A percentile compares a stretch with the other conserved stretches of the same genome.
phyloP scores from a whole-genome alignment of 345 rosid genomes.

The Conringia planisiliqua region DNA sequence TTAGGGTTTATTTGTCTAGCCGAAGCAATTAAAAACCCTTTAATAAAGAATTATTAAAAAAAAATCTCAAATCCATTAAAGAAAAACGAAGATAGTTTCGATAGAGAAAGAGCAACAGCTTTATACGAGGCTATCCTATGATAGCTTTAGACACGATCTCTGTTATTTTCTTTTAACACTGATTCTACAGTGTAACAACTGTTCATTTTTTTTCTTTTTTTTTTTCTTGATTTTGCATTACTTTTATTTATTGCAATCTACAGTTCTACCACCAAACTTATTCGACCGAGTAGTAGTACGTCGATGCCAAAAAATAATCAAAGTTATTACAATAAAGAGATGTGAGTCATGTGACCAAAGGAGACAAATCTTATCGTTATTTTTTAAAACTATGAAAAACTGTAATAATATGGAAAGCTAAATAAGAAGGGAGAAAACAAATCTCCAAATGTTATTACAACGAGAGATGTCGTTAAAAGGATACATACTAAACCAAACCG shows the following conservation, averaged over 20 bases:
- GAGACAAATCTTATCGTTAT: not conserved
- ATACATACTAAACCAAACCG: not conserved
- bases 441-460: not conserved
- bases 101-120: slow-evolving; percentile 26
- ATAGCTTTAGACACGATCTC: slow-evolving; percentile 16
- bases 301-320: not conserved
- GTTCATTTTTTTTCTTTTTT: not conserved
- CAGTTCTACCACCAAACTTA: slow-evolving; percentile 11
- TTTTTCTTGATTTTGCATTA: not conserved
- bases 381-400: not conserved
- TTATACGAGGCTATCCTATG: slow-evolving; percentile 23
- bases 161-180: not conserved
- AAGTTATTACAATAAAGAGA: not conserved
- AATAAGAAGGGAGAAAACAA: not conserved
- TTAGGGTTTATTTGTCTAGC: not conserved
- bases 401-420: not conserved
- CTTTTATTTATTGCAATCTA: slow-evolving; percentile 15
- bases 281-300: not conserved
- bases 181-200: slow-evolving; percentile 17
- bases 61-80: not conserved
- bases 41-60: too few relatives aligned
- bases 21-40: not conserved
- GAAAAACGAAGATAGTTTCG: not conserved
- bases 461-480: not conserved
- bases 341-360: not conserved